Percentiles rank a stretch among this genome's conserved stretches.
Conservation (phyloP, 2,329 filamentous ascomycete genomes). For the Alternaria infectoria region DNA sequence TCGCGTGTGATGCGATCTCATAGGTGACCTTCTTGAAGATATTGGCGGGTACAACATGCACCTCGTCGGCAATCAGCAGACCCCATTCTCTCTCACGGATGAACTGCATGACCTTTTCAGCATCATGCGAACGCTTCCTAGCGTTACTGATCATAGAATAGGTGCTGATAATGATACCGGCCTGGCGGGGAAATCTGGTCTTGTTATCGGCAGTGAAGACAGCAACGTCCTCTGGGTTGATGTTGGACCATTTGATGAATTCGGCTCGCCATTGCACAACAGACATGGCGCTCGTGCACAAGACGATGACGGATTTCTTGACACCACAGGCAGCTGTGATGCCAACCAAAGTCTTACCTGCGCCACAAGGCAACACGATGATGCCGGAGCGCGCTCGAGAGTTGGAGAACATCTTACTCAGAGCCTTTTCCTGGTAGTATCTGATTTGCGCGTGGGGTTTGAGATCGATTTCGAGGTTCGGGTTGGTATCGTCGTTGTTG, state of each 20-base stretch:
- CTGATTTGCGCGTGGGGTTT: constrained; percentile 89
- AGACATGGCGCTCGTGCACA: constrained; percentile 97
- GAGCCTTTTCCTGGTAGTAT: constrained; percentile 93
- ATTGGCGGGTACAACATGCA: constrained; percentile 95
- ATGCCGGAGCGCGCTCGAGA: constrained; percentile 96
- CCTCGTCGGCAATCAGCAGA: constrained; percentile 94
- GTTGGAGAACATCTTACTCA: constrained; percentile 99
- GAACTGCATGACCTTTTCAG: constrained; percentile 97
- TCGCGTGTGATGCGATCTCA: constrained; percentile 91
- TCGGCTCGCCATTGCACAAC: constrained; percentile 96
- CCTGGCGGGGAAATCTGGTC: constrained; percentile 81
- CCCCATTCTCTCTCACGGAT: constrained; percentile 91
- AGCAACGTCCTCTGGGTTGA: constrained; percentile 89
- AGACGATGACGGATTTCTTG: constrained; percentile 92
- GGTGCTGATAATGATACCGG: constrained; percentile 95
- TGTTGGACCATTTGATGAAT: constrained; percentile 99
- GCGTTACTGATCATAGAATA: constrained; percentile 99
- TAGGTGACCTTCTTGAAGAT: constrained; percentile 96
- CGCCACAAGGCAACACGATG: constrained; percentile 94
- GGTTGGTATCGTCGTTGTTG: constrained; percentile 84
- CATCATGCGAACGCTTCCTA: constrained; percentile 85
- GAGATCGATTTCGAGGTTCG: constrained; percentile 91
- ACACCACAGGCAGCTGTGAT: constrained; percentile 98
- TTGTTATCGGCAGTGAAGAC: constrained; percentile 96
- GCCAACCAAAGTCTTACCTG: constrained; percentile 96